Percentiles rank a stretch among this genome's conserved stretches.
Conservation (phyloP, 768 basidiomycete genomes). For the Melanogaster broomeanus region DNA sequence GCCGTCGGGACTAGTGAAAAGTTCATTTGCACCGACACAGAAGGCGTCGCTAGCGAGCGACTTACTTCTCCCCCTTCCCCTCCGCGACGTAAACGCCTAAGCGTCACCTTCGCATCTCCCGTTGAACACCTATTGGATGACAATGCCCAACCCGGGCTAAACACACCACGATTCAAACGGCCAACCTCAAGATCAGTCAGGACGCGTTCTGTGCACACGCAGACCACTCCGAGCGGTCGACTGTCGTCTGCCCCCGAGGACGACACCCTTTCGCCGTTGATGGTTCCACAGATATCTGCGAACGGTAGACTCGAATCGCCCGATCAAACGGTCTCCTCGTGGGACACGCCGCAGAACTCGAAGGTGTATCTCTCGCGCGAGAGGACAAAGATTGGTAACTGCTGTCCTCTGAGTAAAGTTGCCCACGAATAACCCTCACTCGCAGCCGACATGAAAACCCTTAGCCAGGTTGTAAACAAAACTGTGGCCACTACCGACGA, state of each 20-base stretch:
- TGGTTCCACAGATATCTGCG: not conserved
- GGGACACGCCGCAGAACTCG: not conserved
- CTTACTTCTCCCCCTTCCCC: not conserved
- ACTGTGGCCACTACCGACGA: constrained; percentile 5
- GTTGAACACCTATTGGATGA: constrained; percentile 13
- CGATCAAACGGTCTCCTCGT: constrained; percentile 2
- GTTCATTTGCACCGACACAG: not conserved
- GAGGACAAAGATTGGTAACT: constrained; percentile 1
- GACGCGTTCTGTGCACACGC: not conserved
- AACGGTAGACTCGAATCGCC: not conserved
- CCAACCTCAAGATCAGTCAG: constrained; percentile 13
- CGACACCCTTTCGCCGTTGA: constrained; percentile 19
- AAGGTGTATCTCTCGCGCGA: not conserved
- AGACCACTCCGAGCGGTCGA: not conserved
- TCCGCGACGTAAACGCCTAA: constrained; percentile 16
- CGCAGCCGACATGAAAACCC: not conserved
- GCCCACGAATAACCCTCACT: not conserved
- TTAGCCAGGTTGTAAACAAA: not conserved
- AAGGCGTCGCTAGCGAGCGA: not conserved
- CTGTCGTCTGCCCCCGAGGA: constrained; percentile 3
- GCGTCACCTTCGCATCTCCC: constrained; percentile 33
- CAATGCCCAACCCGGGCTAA: not conserved
- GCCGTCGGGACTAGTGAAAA: not conserved
- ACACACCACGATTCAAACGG: not conserved
- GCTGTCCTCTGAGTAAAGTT: not conserved